Evolutionary conservation across 345 rosid genomes (phyloP), one percentile per base, ranked within the genome.

Genomic region (Arabidopsis arenosa): DNA sequence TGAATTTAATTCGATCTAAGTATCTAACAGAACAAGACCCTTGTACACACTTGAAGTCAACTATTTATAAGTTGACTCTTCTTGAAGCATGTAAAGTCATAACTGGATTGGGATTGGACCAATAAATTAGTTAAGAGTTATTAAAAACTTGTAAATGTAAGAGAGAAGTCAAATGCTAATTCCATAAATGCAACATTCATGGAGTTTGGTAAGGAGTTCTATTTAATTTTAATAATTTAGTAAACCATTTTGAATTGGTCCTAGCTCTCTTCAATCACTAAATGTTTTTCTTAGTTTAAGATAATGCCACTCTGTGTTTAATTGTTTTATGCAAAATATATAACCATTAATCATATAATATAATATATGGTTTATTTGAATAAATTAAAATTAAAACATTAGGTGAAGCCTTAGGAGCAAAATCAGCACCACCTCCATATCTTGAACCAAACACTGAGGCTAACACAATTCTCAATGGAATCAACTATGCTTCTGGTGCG

Each of bases 401-500:
- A 83, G 91, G 83, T 78, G 80, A 84, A 78, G 76, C 66, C 12
- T 83, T 89, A 39, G 88, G 89, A 71, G 83, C 78, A 59, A 80
- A 81, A 60, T 77, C 86, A 21, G 83, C 77, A 77, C 82, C 88
- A 58, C 63, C 73, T 30, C 85, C 88, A 41, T 85, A 76, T 64
- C 72, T 85, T 23, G 77, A 85, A 47, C 86, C 89, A 35, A 77
- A 82, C 65, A 57, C 66, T 26, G 77, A 59, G 23, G 66, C 68
- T 17, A 78, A 79, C 48, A 65, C 84, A n/a, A 51, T 81, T 26
- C 60, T 51, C 11, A 44, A 44, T 12, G 91, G 90, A 68, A 76
- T 82, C 23, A 87, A 85, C 53, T 84, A 83, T 74, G 91, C 90
- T 54, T 87, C 90, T 18, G 87, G 91, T 14, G 82, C 87, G 26